A percentile compares a stretch with the other conserved stretches of the same genome.
Conservation (phyloP, 129 eudicot genomes). For the Gnaphalium uliginosum region DNA sequence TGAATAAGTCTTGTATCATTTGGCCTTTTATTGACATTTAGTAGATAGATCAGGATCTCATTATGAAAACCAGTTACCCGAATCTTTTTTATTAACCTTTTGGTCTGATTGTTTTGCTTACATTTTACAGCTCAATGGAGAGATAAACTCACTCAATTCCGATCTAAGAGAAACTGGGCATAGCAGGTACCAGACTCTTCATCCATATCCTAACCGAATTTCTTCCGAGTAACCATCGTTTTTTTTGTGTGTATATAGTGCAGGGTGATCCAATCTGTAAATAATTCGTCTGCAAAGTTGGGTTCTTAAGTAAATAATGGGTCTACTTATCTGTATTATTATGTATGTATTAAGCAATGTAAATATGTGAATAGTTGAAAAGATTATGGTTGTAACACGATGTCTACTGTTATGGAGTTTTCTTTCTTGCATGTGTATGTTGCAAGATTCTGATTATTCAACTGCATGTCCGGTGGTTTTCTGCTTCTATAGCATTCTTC, state of each 20-base stretch:
- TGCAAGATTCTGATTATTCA: not conserved
- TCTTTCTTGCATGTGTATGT: slow-evolving; percentile 6
- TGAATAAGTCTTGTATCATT: too few relatives aligned
- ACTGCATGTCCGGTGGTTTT: not conserved
- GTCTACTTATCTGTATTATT: not conserved
- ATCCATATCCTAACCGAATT: not conserved
- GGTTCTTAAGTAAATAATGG: slow-evolving; percentile 33
- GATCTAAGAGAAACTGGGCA: slow-evolving; percentile 87
- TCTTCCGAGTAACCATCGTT: not conserved
- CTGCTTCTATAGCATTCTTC: not conserved
- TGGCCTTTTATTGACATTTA: not conserved
- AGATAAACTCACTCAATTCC: slow-evolving; percentile 70
- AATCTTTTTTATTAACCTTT: not conserved
- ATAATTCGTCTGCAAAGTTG: slow-evolving; percentile 29
- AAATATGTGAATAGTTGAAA: slow-evolving; percentile 39
- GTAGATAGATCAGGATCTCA: not conserved
- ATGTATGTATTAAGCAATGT: not conserved
- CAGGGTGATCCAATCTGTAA: slow-evolving; percentile 30
- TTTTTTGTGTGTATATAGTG: not conserved
- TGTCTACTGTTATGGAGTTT: slow-evolving; percentile 10
- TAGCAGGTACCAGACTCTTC: slow-evolving; percentile 41
- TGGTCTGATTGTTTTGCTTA: slow-evolving; percentile 17
- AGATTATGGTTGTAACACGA: slow-evolving; percentile 14
- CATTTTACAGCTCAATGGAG: slow-evolving; percentile 69
- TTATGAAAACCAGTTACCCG: not conserved